phyloP scores from a whole-genome alignment of 306 rosid species.

The Quercus bicolor region DNA sequence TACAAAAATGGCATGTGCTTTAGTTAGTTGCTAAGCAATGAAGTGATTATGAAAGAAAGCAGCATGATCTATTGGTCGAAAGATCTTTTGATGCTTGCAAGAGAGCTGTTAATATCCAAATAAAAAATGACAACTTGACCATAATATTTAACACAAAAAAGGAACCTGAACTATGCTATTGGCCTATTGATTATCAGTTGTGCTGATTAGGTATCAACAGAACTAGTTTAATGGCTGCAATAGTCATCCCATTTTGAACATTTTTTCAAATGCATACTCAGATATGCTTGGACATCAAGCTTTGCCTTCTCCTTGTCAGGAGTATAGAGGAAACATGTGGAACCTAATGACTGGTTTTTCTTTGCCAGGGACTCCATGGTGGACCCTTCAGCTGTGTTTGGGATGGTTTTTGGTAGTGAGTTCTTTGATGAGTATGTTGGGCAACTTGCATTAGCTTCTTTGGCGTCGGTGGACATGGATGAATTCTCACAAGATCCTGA shows the following conservation, averaged over 20 bases:
- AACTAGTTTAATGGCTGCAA: neutral
- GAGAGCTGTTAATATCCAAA: conserved; percentile 5
- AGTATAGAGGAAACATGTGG: conserved; percentile 2
- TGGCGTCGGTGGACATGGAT: conserved; percentile 62
- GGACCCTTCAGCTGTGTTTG: conserved; percentile 88
- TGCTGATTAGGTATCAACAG: neutral
- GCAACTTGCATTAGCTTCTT: conserved; percentile 71
- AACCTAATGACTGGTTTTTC: neutral
- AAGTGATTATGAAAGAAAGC: neutral
- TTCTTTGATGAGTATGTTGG: conserved; percentile 85
- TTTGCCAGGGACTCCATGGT: conserved; percentile 73
- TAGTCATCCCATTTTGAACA: too few species aligned
- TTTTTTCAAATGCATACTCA: neutral
- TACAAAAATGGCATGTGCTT: neutral
- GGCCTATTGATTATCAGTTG: neutral
- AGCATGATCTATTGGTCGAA: neutral
- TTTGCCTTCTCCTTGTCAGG: neutral
- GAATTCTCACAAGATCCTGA: conserved; percentile 54
- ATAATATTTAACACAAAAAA: neutral
- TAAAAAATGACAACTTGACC: neutral
- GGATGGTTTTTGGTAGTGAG: conserved; percentile 97
- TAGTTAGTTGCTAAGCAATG: neutral
- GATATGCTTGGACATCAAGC: neutral
- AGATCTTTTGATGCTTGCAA: neutral
- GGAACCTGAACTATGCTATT: neutral